Percentiles rank a stretch among this genome's conserved stretches.
phyloP scores from a whole-genome alignment of 306 rosid genomes.

The Corylus avellana region DNA sequence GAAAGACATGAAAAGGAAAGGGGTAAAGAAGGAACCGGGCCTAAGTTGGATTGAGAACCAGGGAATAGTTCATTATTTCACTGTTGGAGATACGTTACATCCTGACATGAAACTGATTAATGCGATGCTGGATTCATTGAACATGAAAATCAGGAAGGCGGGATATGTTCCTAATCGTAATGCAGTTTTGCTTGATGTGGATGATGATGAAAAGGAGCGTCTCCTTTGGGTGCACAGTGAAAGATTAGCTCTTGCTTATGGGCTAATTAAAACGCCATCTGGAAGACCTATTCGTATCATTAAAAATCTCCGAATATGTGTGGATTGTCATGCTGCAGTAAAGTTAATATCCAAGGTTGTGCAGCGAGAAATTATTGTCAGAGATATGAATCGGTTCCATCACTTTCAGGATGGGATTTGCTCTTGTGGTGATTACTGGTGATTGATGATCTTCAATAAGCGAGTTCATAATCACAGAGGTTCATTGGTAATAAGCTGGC shows the following conservation, averaged over 20 bases:
- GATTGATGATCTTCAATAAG: constrained; percentile 23
- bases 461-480: background rate
- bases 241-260: constrained; percentile 78
- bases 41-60: constrained; percentile 78
- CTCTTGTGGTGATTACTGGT: constrained; percentile 78
- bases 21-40: constrained; percentile 85
- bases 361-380: constrained; percentile 55
- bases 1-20: constrained; percentile 73
- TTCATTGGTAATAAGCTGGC: background rate
- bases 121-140: constrained; percentile 62
- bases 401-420: constrained; percentile 70
- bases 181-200: constrained; percentile 69
- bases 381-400: constrained; percentile 83
- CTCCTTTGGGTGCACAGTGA: constrained; percentile 80
- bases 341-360: constrained; percentile 66
- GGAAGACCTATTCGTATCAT: constrained; percentile 69
- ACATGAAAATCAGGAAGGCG: constrained; percentile 54
- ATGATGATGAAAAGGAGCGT: constrained; percentile 70
- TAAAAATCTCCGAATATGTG: constrained; percentile 78
- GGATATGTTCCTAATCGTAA: constrained; percentile 63
- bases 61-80: constrained; percentile 60
- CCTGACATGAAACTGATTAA: constrained; percentile 59
- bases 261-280: constrained; percentile 61
- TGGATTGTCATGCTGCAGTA: constrained; percentile 73
- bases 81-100: constrained; percentile 66